Evolutionary conservation across 2,329 filamentous ascomycete genomes (phyloP), one percentile per base, ranked within the genome.

Genomic region (Epichloe sibirici): DNA sequence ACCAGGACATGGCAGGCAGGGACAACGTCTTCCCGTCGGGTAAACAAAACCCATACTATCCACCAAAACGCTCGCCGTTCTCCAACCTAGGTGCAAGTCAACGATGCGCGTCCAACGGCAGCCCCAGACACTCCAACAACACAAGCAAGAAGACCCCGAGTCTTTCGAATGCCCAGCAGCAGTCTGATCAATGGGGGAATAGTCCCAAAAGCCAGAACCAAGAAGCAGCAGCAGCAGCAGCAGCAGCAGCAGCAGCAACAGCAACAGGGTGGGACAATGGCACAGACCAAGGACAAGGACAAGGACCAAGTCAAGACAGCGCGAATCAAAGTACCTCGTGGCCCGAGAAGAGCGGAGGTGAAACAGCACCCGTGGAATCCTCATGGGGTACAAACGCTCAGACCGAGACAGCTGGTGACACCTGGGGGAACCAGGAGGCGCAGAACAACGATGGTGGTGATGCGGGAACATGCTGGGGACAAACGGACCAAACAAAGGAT

Each of bases 1-100:
- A 49, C 39, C 61, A 58, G 39, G 61, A 60, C 34, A 56, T 58
- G 25, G 55, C 52, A 9, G 61, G 62, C 8, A 51, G 51, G 9
- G 64, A 66, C 57, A 68, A 69, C 43, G 61, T 68, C 37, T 61
- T 57, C 1, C 65, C 65, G 2, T 49, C 49, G 12, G 53, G 51
- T n/a, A 49, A 56, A 23, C 37, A 55, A 1, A 66, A 66, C 45
- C 63, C 64, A 1, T 66, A 66, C 50, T 66, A 66, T 46, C 51
- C 59, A 17, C 55, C 54, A 15, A 59, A 58, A 38, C 51, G 47
- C 4, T 62, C 59, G 8, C 39, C 47, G 2, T 62, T 62, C n/a
- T 58, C 57, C 48, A 56, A 51, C 9, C 52, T 54, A 23, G 60
- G 58, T 2, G 56, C 53, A 37, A 53, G 53, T 25, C 47, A 53